A percentile compares a stretch with the other conserved stretches of the same genome.
Evolutionary conservation across 768 basidiomycete genomes (phyloP).

Genomic region (Tephrocybe sp.): DNA sequence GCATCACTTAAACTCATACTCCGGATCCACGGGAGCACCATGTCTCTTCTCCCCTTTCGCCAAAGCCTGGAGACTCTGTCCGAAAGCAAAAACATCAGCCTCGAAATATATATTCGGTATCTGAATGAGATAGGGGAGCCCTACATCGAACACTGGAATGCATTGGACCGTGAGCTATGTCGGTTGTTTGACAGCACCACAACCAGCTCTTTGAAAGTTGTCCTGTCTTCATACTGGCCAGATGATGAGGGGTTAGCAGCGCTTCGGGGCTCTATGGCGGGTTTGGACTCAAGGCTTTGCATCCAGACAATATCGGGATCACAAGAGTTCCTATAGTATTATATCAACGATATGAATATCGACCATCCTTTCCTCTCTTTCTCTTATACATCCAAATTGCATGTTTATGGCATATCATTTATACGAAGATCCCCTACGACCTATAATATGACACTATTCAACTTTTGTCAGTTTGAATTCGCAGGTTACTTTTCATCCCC

Average conservation of each 20-base stretch:
- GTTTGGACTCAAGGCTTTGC: not conserved
- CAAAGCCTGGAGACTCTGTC: slow-evolving; percentile 1
- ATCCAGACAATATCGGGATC: not conserved
- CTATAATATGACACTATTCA: too few species aligned
- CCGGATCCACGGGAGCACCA: not conserved
- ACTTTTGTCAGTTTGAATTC: too few species aligned
- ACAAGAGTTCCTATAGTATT: not conserved
- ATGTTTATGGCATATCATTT: too few species aligned
- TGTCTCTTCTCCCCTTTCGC: not conserved
- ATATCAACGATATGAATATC: not conserved
- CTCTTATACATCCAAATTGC: too few species aligned
- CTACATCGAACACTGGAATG: not conserved
- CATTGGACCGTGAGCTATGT: not conserved
- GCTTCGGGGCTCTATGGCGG: not conserved
- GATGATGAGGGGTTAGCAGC: not conserved
- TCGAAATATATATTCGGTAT: not conserved
- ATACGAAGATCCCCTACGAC: too few species aligned
- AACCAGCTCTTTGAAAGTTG: not conserved
- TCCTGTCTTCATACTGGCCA: not conserved
- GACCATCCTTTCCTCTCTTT: too few species aligned
- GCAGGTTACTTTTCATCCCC: too few species aligned
- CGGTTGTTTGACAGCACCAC: not conserved
- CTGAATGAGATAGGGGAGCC: not conserved
- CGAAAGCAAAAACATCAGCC: not conserved
- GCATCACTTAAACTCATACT: not conserved